phyloP scores from a whole-genome alignment of 2,329 filamentous ascomycete genomes.

The Elsinoe ampelina region DNA sequence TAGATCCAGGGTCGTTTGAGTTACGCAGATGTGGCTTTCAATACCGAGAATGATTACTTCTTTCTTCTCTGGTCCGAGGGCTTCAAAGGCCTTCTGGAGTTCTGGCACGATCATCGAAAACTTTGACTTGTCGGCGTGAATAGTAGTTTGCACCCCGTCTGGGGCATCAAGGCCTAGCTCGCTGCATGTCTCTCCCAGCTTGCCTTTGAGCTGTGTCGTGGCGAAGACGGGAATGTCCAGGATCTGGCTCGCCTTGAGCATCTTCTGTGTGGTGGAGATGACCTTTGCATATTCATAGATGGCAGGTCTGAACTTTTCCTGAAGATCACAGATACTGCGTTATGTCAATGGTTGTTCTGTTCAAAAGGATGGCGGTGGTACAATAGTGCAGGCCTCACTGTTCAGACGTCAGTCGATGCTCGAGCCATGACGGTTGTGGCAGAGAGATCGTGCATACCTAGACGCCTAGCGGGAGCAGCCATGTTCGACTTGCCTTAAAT shows the following conservation, averaged over 20 bases:
- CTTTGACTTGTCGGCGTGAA: conserved; percentile 70
- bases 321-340: conserved; percentile 78
- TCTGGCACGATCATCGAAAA: conserved; percentile 81
- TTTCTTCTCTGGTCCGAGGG: conserved; percentile 34
- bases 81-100: conserved; percentile 41
- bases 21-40: conserved; percentile 88
- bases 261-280: conserved; percentile 43
- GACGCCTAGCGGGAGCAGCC: conserved; percentile 16
- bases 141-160: conserved; percentile 43
- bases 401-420: conserved; percentile 14
- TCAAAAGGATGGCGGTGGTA: conserved; percentile 12
- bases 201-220: conserved; percentile 73
- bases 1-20: conserved; percentile 81
- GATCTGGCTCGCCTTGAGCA: conserved; percentile 38
- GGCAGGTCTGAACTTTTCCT: conserved; percentile 79
- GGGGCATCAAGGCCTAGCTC: conserved; percentile 51
- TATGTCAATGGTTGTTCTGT: neutral
- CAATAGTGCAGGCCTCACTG: conserved; percentile 20
- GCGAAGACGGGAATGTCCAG: conserved; percentile 71
- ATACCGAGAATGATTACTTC: conserved; percentile 79
- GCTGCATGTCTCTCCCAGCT: conserved; percentile 69
- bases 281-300: conserved; percentile 82
- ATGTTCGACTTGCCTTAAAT: neutral
- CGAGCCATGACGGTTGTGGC: neutral
- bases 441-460: conserved; percentile 13